Percentiles rank a stretch among this genome's conserved stretches.
Conservation (phyloP, 345 rosid species). For the Excoecaria agallocha region DNA sequence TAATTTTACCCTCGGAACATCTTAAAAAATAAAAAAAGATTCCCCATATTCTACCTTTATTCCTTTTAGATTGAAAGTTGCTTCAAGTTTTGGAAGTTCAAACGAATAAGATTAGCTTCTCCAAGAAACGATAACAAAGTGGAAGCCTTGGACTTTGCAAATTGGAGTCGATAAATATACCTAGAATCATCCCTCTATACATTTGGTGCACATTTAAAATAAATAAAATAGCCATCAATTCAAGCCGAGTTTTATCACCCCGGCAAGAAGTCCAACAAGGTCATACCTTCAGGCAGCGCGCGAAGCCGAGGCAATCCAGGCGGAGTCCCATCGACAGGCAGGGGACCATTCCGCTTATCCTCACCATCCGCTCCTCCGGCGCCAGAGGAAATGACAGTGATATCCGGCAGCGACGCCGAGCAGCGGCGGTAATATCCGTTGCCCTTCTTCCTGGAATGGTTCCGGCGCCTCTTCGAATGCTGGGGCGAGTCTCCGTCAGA, state of each 20-base stretch:
- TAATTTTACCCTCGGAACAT: neutral
- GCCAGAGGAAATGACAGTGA: constrained; percentile 48
- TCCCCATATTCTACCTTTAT: neutral
- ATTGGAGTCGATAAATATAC: neutral
- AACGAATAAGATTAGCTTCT: neutral
- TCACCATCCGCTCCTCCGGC: constrained; percentile 43
- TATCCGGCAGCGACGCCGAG: constrained; percentile 81
- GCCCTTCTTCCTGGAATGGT: constrained; percentile 45
- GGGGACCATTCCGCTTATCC: constrained; percentile 64
- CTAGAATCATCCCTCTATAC: neutral
- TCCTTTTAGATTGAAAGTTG: neutral
- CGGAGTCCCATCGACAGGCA: constrained; percentile 70
- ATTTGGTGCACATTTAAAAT: neutral
- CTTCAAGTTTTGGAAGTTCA: neutral
- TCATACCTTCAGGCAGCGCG: constrained; percentile 75
- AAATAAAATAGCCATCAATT: constrained; percentile 9
- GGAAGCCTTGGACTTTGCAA: neutral
- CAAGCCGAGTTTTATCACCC: constrained; percentile 24
- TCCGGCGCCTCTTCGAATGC: constrained; percentile 42
- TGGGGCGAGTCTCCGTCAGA: constrained; percentile 55
- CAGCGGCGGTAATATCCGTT: constrained; percentile 52
- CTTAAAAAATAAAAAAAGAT: neutral
- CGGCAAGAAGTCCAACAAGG: constrained; percentile 19
- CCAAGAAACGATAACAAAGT: neutral
- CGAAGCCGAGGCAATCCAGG: constrained; percentile 80